Conservation (phyloP, 805 yeast genomes). For the Sugiyamaella smithiae region DNA sequence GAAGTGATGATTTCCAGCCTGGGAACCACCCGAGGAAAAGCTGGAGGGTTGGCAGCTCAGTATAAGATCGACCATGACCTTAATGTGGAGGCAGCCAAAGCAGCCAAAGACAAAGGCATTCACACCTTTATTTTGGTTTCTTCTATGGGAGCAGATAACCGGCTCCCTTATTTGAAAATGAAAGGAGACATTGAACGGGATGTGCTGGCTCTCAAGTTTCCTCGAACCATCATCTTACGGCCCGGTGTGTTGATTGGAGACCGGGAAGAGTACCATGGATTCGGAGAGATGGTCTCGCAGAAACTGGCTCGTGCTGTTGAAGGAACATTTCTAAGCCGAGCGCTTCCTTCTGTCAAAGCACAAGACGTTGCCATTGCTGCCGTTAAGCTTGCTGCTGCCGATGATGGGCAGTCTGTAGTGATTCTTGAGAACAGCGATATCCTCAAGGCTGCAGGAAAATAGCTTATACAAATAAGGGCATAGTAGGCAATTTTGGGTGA, state of each 20-base stretch:
- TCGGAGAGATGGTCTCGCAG: neutral
- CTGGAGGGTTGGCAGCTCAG: slow-evolving; percentile 72
- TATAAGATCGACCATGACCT: slow-evolving; percentile 70
- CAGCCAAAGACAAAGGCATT: slow-evolving; percentile 68
- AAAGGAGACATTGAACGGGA: slow-evolving; percentile 79
- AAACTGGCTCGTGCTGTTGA: neutral
- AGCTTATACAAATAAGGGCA: neutral
- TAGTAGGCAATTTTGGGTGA: no score
- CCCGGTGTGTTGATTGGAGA: slow-evolving; percentile 76
- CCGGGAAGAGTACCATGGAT: slow-evolving; percentile 37
- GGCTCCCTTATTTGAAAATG: slow-evolving; percentile 58
- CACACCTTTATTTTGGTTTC: slow-evolving; percentile 67
- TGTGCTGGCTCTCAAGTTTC: slow-evolving; percentile 58
- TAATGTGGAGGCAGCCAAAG: slow-evolving; percentile 64
- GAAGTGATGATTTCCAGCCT: slow-evolving; percentile 59
- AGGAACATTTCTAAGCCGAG: neutral
- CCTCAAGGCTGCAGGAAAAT: neutral
- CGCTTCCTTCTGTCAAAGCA: neutral
- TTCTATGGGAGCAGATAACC: slow-evolving; percentile 62
- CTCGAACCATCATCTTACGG: slow-evolving; percentile 67
- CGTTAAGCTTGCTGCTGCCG: neutral
- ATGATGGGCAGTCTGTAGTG: neutral
- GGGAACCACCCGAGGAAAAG: slow-evolving; percentile 72
- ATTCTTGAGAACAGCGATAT: neutral
- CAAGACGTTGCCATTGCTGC: slow-evolving; percentile 11